phyloP scores from a whole-genome alignment of 2,329 filamentous ascomycete genomes.

The Stachybotrys chlorohalonatus region DNA sequence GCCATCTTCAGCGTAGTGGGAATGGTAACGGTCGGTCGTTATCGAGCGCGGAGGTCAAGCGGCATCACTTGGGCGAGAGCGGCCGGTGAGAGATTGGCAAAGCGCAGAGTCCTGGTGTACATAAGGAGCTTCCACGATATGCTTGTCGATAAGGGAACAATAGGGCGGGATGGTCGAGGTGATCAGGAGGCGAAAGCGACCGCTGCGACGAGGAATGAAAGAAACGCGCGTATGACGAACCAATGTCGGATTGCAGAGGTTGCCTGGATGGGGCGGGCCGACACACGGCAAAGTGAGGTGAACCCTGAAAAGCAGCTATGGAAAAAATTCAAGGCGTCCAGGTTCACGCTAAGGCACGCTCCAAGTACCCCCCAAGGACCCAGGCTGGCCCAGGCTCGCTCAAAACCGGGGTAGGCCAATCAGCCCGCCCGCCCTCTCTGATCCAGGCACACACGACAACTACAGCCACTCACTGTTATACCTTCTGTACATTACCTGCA shows the following conservation, averaged over 20 bases:
- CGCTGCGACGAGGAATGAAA: not conserved
- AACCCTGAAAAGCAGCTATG: not conserved
- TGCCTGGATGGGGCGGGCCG: not conserved
- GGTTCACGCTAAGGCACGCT: not conserved
- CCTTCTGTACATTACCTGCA: too few species aligned
- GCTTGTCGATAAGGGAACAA: not conserved
- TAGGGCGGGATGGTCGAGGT: not conserved
- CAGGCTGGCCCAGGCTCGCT: not conserved
- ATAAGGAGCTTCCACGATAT: not conserved
- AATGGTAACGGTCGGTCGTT: not conserved
- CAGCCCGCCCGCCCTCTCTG: not conserved
- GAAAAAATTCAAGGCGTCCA: not conserved
- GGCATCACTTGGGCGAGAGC: not conserved
- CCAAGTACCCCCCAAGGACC: not conserved
- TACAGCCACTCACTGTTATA: too few species aligned
- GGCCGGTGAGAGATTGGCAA: not conserved
- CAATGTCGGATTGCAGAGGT: not conserved
- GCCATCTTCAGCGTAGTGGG: constrained; percentile 25
- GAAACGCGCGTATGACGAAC: not conserved
- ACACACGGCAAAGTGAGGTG: not conserved
- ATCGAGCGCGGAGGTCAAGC: not conserved
- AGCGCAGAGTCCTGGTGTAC: not conserved
- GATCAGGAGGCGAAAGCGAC: too few species aligned
- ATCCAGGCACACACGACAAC: not conserved
- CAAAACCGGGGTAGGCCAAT: not conserved